These are phyloP conservation scores for Allium fistulosum DNA, from an alignment of 106 monocot genomes.

Conservation along the genomic window DNA sequence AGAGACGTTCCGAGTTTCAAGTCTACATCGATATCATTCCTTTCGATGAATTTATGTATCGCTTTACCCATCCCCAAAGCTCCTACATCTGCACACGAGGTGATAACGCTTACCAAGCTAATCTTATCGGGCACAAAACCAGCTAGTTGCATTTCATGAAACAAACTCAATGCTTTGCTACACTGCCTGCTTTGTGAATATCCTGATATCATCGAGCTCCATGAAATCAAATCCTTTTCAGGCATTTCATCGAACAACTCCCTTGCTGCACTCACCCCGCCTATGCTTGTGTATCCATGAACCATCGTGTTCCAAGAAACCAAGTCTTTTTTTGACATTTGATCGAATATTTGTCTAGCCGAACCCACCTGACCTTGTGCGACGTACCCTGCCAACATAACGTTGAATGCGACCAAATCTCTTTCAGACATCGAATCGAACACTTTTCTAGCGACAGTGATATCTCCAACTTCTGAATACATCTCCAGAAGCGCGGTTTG, in stretches of 20 bases:
- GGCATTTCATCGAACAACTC: slow-evolving; percentile 27
- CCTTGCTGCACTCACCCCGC: slow-evolving; percentile 22
- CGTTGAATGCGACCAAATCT: slow-evolving; percentile 32
- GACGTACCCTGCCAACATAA: slow-evolving; percentile 33
- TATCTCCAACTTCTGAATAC: slow-evolving; percentile 30
- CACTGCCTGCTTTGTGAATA: slow-evolving; percentile 27
- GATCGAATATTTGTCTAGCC: slow-evolving; percentile 35
- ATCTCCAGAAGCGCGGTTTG: slow-evolving; percentile 40
- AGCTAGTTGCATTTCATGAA: slow-evolving; percentile 22
- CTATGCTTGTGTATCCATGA: slow-evolving; percentile 19
- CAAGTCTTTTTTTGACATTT: slow-evolving; percentile 30
- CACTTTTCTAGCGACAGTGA: slow-evolving; percentile 14
- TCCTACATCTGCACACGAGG: slow-evolving; percentile 31
- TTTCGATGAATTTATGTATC: slow-evolving; percentile 25
- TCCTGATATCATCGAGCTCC: slow-evolving; percentile 47
- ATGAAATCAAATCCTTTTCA: slow-evolving; percentile 36
- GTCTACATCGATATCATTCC: slow-evolving; percentile 18
- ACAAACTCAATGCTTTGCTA: slow-evolving; percentile 33
- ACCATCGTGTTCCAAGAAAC: slow-evolving; percentile 60
- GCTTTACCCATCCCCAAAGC: slow-evolving; percentile 24
- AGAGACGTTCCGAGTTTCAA: slow-evolving; percentile 34
- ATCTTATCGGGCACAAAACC: slow-evolving; percentile 33
- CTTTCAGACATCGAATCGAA: slow-evolving; percentile 34
- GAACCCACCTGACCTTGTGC: slow-evolving; percentile 7
- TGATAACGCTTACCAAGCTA: slow-evolving; percentile 32